These are phyloP conservation scores for Ceratocystis huliohia DNA, from an alignment of 2,329 filamentous ascomycete genomes.

Conservation along the genomic window DNA sequence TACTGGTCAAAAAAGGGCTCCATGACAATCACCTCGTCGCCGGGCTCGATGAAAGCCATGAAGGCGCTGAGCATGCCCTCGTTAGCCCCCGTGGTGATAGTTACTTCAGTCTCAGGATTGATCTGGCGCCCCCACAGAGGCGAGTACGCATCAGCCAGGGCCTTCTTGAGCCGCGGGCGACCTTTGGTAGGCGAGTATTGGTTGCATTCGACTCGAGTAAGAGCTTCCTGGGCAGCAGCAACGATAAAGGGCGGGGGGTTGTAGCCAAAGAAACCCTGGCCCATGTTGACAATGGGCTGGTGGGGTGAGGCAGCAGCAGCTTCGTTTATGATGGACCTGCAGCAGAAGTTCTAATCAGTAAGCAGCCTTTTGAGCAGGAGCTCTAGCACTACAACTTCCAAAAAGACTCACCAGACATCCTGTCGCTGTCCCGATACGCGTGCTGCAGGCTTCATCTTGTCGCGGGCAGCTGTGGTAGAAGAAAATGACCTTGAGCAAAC, in stretches of 20 bases:
- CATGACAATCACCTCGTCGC: slow-evolving; percentile 94
- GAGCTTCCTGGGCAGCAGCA: slow-evolving; percentile 76
- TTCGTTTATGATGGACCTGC: slow-evolving; percentile 54
- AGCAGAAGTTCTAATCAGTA: neutral
- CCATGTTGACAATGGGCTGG: slow-evolving; percentile 53
- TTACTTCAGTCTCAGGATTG: slow-evolving; percentile 83
- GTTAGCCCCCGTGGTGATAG: slow-evolving; percentile 84
- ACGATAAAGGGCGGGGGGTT: slow-evolving; percentile 87
- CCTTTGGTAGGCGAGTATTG: slow-evolving; percentile 97
- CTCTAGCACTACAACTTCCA: neutral
- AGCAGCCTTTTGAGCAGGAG: neutral
- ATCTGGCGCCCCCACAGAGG: slow-evolving; percentile 72
- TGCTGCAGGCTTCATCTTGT: slow-evolving; percentile 39
- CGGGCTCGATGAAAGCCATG: slow-evolving; percentile 90
- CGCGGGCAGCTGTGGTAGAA: slow-evolving; percentile 27
- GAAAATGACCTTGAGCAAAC: neutral
- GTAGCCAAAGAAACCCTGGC: slow-evolving; percentile 72
- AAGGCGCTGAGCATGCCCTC: slow-evolving; percentile 92
- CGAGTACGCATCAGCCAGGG: slow-evolving; percentile 83
- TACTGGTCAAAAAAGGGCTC: slow-evolving; percentile 99
- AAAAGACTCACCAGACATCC: slow-evolving; percentile 38
- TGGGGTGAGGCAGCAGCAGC: slow-evolving; percentile 49
- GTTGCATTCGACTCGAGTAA: slow-evolving; percentile 90
- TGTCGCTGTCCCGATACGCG: slow-evolving; percentile 38
- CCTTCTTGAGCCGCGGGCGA: slow-evolving; percentile 79